Conservation (phyloP, 352 stramenopile species). For the Pythium apleroticum region DNA sequence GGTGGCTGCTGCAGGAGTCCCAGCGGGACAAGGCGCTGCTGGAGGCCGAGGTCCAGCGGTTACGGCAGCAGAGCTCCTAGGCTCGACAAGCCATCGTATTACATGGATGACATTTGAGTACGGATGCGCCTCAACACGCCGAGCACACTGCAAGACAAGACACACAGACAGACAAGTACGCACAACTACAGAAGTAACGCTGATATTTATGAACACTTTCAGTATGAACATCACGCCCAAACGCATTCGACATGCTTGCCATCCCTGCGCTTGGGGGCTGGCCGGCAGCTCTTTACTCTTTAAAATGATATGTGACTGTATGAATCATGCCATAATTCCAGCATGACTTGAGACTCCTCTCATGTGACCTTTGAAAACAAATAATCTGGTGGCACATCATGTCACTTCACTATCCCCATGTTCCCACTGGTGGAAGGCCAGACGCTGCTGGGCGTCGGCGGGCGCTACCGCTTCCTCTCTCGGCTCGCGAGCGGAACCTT, state of each 20-base stretch:
- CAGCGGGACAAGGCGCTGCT: constrained; percentile 71
- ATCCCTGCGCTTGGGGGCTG: too few species aligned
- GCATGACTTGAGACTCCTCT: too few species aligned
- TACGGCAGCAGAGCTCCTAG: constrained; percentile 46
- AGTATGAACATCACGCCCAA: constrained; percentile 2
- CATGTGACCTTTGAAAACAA: constrained; percentile 9
- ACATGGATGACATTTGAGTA: not conserved
- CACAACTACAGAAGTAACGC: constrained; percentile 4
- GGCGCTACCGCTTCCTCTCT: constrained; percentile 72
- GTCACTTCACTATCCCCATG: constrained; percentile 9
- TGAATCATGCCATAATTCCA: too few species aligned
- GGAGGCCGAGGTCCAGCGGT: constrained; percentile 60
- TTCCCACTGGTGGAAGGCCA: constrained; percentile 65
- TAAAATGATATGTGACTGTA: too few species aligned
- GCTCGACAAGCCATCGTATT: not conserved
- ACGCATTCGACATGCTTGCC: too few species aligned
- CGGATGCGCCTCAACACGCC: not conserved
- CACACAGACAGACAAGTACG: not conserved
- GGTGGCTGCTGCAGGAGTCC: constrained; percentile 68
- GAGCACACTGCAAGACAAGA: not conserved
- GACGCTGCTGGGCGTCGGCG: constrained; percentile 49
- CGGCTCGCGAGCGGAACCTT: constrained; percentile 73
- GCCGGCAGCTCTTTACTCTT: too few species aligned
- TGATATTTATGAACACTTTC: constrained; percentile 10
- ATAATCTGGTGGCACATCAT: not conserved